A percentile compares a stretch with the other conserved stretches of the same genome.
These are phyloP conservation scores for Pleurotus tuber-regium DNA, from an alignment of 768 basidiomycete species.

Conservation along the genomic window DNA sequence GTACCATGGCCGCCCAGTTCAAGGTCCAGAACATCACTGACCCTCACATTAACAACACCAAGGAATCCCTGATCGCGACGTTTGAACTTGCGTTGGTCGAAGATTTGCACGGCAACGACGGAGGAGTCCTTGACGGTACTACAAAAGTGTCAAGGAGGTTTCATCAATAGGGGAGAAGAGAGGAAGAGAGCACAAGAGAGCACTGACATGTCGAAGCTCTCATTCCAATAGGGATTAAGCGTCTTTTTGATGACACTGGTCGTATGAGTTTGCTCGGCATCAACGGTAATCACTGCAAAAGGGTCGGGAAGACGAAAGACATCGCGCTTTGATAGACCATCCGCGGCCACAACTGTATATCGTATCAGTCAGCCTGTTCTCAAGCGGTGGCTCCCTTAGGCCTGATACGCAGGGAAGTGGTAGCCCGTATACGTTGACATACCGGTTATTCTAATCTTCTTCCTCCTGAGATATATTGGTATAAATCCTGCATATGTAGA, in stretches of 20 bases:
- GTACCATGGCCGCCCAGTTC: conserved; percentile 91
- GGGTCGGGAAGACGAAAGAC: conserved; percentile 97
- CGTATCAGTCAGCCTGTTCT: conserved; percentile 7
- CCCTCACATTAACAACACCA: conserved; percentile 94
- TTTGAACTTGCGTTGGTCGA: conserved; percentile 99
- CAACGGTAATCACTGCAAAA: conserved; percentile 97
- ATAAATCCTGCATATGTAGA: too few species aligned
- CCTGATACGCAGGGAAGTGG: too few species aligned
- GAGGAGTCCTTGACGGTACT: conserved; percentile 98
- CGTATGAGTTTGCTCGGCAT: conserved; percentile 95
- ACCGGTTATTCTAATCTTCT: conserved; percentile 83
- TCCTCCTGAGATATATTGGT: conserved; percentile 40
- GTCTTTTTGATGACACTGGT: conserved; percentile 98
- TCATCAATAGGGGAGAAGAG: conserved; percentile 7
- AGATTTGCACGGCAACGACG: conserved; percentile 96
- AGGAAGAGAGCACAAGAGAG: conserved; percentile 12
- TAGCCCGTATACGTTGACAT: too few species aligned
- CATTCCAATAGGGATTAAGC: conserved; percentile 95
- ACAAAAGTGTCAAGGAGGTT: too few species aligned
- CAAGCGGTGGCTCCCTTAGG: neutral
- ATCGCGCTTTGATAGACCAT: conserved; percentile 90
- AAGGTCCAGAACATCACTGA: conserved; percentile 87
- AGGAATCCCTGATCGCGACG: conserved; percentile 96
- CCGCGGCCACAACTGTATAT: conserved; percentile 85
- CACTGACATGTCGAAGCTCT: conserved; percentile 94